These are phyloP conservation scores for Plasmodium ovale DNA, from an alignment of 169 alveolate species.

Conservation along the genomic window DNA sequence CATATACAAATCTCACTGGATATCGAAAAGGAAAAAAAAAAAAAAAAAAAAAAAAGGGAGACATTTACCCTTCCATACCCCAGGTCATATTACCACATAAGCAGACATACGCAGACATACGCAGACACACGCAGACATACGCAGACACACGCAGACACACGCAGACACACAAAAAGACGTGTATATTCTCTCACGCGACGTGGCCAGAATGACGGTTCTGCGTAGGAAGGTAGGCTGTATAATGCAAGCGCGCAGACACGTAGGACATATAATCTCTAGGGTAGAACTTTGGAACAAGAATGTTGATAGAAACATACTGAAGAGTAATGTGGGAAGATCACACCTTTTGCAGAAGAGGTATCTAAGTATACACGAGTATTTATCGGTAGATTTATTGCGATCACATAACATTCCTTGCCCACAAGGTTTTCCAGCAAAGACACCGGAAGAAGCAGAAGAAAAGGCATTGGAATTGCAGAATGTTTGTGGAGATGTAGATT, in stretches of 20 bases:
- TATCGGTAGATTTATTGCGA: conserved; percentile 81
- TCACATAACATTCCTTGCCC: conserved; percentile 84
- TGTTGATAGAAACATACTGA: no score
- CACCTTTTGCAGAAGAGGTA: conserved; percentile 58
- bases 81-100: not conserved
- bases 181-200: no score
- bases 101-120: not conserved
- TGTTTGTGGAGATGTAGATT: conserved; percentile 63
- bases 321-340: no score
- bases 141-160: not conserved
- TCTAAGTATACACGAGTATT: conserved; percentile 84
- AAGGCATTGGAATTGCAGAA: conserved; percentile 80
- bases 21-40: not conserved
- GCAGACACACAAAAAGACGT: not conserved
- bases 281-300: no score
- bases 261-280: not conserved
- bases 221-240: conserved; percentile 26
- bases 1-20: no score
- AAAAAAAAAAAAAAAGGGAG: not conserved
- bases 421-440: conserved; percentile 79
- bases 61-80: not conserved
- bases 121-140: not conserved
- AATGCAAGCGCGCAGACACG: conserved; percentile 7
- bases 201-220: conserved; percentile 15
- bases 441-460: conserved; percentile 86